Base-by-base conservation (phyloP, 2,329 filamentous ascomycete species). In the Aspergillaceae sp. region DNA sequence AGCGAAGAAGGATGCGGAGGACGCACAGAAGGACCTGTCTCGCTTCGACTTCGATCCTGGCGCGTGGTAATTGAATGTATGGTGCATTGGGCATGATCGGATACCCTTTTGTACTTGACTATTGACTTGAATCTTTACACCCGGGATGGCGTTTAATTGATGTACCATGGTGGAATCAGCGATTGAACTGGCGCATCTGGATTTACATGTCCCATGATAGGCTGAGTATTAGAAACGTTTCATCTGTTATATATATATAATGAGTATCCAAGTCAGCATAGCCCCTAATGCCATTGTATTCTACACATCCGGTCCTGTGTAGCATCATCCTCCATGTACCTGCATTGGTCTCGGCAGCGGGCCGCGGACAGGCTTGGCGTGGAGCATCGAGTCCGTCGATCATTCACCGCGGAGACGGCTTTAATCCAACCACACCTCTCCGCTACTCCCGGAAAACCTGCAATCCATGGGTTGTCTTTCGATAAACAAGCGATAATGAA, bases 1-100 rank as follows among this genome's bases (percentile, higher is more conserved):
- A 77, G 91, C 91, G 30, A 94, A 96, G 78, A 98, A 98, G 75
- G 92, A 98, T 65, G 83, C 97, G 35, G 91, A 97, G 67, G 92
- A 98, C 71, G 84, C 84, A 1, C 88, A 90, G 47, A 94, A 88
- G 71, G 92, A 98, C 67, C 68, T 98, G 59, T 79, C 79, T 56
- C 76, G 92, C 57, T 98, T 98, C 69, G 92, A 98, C 70, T 79
- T 82, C 53, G 90, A 95, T 68, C 79, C 82, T 58, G 83, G 85
- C 47, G 79, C 87, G 29, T 83, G 79, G 79, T 82, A 53, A 64
- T 50, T 57, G 19, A 19, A 19, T 19, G 50, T 58, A 56, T 51
- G 51, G 49, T 34, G 4, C 30, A 29, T 41, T 32, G n/a, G 19
- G 28, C 30, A 32, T 32, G 30, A 32, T 9, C 2, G 10, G 40